Evolutionary conservation across 129 eudicot genomes (phyloP).

Genomic region (Dittrichia graveolens): DNA sequence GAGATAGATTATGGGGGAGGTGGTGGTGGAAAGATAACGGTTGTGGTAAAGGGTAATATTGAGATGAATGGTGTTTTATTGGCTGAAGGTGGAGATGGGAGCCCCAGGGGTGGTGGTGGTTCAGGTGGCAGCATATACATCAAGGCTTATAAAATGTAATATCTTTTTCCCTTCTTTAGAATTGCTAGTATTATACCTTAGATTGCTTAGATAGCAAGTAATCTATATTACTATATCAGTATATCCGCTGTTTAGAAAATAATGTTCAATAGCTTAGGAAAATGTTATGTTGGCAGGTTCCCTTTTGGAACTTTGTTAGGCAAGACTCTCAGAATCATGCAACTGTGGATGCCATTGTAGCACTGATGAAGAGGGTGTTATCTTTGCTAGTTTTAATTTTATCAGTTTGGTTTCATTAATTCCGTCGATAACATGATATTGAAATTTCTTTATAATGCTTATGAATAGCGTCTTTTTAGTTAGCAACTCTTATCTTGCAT

Average conservation of each 20-base stretch:
- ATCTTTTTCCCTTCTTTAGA: conserved; percentile 20
- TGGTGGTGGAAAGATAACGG: conserved; percentile 78
- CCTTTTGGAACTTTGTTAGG: not conserved
- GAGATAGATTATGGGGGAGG: conserved; percentile 93
- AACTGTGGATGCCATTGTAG: conserved; percentile 17
- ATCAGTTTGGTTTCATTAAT: not conserved
- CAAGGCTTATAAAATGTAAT: conserved; percentile 79
- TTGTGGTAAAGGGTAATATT: conserved; percentile 39
- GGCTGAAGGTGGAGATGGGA: conserved; percentile 91
- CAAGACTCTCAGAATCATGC: conserved; percentile 7
- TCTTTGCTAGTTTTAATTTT: conserved; percentile 7
- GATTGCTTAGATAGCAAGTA: conserved; percentile 6
- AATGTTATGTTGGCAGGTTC: conserved; percentile 6
- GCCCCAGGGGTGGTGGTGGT: conserved; percentile 88
- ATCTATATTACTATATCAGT: conserved; percentile 6
- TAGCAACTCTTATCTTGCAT: not conserved
- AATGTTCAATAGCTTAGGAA: conserved; percentile 9
- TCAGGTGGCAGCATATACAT: conserved; percentile 95
- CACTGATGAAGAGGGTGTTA: not conserved
- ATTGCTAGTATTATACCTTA: not conserved
- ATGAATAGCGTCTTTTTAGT: not conserved
- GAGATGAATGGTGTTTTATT: conserved; percentile 77
- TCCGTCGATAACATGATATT: not conserved
- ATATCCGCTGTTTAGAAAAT: conserved; percentile 14
- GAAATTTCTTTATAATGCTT: conserved; percentile 1